These are phyloP conservation scores for Acidiella bohemica DNA, from an alignment of 495 filamentous ascomycete genomes.

Conservation along the genomic window DNA sequence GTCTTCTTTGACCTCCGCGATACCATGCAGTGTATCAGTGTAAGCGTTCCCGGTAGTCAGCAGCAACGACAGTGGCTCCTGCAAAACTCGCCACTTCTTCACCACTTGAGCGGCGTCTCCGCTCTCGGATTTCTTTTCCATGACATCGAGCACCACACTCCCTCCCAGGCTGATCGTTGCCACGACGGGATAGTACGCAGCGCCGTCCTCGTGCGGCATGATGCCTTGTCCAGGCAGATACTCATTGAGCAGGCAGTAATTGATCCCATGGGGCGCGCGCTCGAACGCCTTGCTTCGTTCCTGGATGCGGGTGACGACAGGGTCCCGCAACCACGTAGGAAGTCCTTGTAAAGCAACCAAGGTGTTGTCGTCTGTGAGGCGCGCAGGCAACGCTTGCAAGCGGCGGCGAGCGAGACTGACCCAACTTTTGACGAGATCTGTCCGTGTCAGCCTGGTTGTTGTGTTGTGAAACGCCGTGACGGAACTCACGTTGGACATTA, in stretches of 20 bases:
- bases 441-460: neutral
- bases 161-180: slow-evolving; percentile 79
- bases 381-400: slow-evolving; percentile 79
- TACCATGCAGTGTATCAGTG: slow-evolving; percentile 29
- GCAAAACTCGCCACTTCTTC: slow-evolving; percentile 52
- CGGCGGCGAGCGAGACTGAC: slow-evolving; percentile 70
- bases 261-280: slow-evolving; percentile 63
- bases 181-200: slow-evolving; percentile 73
- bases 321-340: slow-evolving; percentile 61
- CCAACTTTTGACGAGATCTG: slow-evolving; percentile 48
- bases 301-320: slow-evolving; percentile 55
- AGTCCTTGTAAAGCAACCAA: slow-evolving; percentile 57
- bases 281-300: slow-evolving; percentile 47
- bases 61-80: slow-evolving; percentile 54
- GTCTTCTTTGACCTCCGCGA: slow-evolving; percentile 27
- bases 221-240: slow-evolving; percentile 82
- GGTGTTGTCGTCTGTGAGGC: slow-evolving; percentile 55
- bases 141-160: slow-evolving; percentile 64
- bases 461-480: slow-evolving; percentile 2
- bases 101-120: neutral
- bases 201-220: slow-evolving; percentile 90
- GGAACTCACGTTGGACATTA: slow-evolving; percentile 46
- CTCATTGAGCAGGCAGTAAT: slow-evolving; percentile 90
- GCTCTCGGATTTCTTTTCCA: slow-evolving; percentile 42
- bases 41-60: slow-evolving; percentile 28